phyloP scores from a whole-genome alignment of 192 early-diverging fungal species.

The Mortierella hygrophila region DNA sequence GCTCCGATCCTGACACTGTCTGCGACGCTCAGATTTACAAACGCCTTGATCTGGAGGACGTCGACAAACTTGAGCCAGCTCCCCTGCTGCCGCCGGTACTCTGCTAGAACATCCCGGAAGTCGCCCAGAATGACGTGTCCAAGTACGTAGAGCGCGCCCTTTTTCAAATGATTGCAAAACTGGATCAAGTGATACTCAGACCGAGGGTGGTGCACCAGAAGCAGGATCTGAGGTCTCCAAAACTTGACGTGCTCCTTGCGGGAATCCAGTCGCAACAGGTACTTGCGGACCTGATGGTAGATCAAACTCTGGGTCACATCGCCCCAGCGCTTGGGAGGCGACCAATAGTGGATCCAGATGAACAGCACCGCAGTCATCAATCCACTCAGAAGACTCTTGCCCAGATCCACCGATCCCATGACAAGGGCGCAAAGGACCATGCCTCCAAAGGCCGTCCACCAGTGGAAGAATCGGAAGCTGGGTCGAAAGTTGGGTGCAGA shows the following conservation, averaged over 20 bases:
- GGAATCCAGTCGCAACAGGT: constrained; percentile 70
- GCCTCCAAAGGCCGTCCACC: constrained; percentile 72
- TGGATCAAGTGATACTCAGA: constrained; percentile 68
- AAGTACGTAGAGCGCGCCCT: constrained; percentile 76
- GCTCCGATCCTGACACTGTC: constrained; percentile 63
- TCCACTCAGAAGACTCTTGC: constrained; percentile 62
- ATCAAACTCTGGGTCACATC: constrained; percentile 78
- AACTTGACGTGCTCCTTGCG: constrained; percentile 79
- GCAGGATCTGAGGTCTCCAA: constrained; percentile 79
- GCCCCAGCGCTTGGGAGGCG: constrained; percentile 77
- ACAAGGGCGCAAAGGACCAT: constrained; percentile 62
- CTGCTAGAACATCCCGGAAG: constrained; percentile 63
- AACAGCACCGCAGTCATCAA: constrained; percentile 68
- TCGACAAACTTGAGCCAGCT: constrained; percentile 75
- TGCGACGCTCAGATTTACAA: constrained; percentile 70
- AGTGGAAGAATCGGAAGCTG: constrained; percentile 75
- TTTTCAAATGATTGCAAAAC: constrained; percentile 79
- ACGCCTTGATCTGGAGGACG: constrained; percentile 71
- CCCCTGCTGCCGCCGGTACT: constrained; percentile 63
- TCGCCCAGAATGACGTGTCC: constrained; percentile 73
- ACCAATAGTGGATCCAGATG: constrained; percentile 74
- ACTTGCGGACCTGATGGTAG: constrained; percentile 82
- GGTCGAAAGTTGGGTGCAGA: constrained; percentile 80
- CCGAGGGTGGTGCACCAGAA: constrained; percentile 72
- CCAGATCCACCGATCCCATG: constrained; percentile 70